Evolutionary conservation across 192 early-diverging fungal genomes (phyloP).

Genomic region (Obelidium mucronatum): DNA sequence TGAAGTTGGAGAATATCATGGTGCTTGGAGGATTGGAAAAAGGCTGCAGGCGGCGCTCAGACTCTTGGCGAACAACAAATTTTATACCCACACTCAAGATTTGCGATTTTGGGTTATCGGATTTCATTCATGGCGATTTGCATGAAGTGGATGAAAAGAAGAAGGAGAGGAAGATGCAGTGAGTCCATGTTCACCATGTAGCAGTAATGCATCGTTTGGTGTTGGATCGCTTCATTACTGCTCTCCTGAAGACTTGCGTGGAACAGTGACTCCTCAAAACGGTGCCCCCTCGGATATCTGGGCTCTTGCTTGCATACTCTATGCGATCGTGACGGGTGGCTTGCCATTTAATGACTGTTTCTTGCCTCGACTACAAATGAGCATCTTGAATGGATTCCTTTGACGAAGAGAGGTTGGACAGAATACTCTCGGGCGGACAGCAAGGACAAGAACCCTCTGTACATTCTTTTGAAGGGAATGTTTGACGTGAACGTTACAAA

Average conservation of each 20-base stretch:
- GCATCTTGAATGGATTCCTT: constrained; percentile 73
- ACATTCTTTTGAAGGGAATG: constrained; percentile 62
- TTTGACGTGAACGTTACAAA: constrained; percentile 60
- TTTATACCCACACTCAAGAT: constrained; percentile 67
- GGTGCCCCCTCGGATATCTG: constrained; percentile 74
- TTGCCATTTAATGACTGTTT: constrained; percentile 83
- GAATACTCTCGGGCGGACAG: neutral
- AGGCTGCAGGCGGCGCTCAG: too few species aligned
- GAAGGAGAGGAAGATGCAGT: neutral
- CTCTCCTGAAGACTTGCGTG: constrained; percentile 74
- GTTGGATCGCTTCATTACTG: constrained; percentile 74
- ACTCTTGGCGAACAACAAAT: too few species aligned
- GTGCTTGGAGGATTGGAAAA: constrained; percentile 64
- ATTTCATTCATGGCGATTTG: constrained; percentile 37
- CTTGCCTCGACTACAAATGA: constrained; percentile 70
- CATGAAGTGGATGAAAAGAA: neutral
- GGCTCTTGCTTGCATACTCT: constrained; percentile 79
- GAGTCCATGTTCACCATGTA: neutral
- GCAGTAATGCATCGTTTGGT: constrained; percentile 14
- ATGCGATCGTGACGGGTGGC: constrained; percentile 72
- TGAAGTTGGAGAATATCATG: constrained; percentile 95
- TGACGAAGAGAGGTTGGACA: constrained; percentile 51
- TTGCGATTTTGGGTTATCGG: constrained; percentile 85
- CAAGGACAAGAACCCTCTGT: constrained; percentile 29
- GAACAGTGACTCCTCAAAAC: constrained; percentile 18